Evolutionary conservation across 768 basidiomycete genomes (phyloP), one percentile per base, ranked within the genome.

Genomic region (Boletus fagicola): DNA sequence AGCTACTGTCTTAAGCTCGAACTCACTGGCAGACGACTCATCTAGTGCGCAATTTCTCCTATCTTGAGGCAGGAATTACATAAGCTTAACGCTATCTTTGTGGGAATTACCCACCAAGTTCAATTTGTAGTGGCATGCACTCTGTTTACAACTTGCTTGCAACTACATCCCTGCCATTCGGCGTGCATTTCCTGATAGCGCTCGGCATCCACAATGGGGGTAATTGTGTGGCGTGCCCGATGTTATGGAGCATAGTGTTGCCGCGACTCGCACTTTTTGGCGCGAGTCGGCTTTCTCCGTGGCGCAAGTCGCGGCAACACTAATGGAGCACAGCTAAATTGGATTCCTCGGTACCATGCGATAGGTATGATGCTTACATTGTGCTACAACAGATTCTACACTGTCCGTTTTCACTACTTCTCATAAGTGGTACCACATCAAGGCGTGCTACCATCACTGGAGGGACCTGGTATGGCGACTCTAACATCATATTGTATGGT

Each of bases 401-500:
- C 12, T 18, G n/a, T 52, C 40, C 15, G 33, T 43, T 12, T 15
- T 35, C 35, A 35, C 3, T 35, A 44, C 15, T 12, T n/a, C n/a
- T 38, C 39, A 40, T 40, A 49, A 45, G n/a, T 3, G 12, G 22
- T 51, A 47, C 28, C 12, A 31, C 20, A 46, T 36, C n/a, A 45
- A n/a, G 38, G 26, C 24, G n/a, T 40, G 18, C 44, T 68, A 66
- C 43, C 3, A 16, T 18, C 31, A 8, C 20, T 13, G 39, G 35
- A 48, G 47, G 49, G 7, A 31, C n/a, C 26, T 55, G 66, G 20
- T 42, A 58, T 13, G 31, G 8, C 4, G 51, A 26, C 10, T 36
- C 42, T 24, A 43, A 26, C 20, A 33, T 46, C 56, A 51, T 43
- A 24, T 45, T 51, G 54, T 51, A 42, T 54, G 66, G 49, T 18